A percentile compares a stretch with the other conserved stretches of the same genome.
Conservation (phyloP, 495 filamentous ascomycete genomes). For the Xylaria scruposa region DNA sequence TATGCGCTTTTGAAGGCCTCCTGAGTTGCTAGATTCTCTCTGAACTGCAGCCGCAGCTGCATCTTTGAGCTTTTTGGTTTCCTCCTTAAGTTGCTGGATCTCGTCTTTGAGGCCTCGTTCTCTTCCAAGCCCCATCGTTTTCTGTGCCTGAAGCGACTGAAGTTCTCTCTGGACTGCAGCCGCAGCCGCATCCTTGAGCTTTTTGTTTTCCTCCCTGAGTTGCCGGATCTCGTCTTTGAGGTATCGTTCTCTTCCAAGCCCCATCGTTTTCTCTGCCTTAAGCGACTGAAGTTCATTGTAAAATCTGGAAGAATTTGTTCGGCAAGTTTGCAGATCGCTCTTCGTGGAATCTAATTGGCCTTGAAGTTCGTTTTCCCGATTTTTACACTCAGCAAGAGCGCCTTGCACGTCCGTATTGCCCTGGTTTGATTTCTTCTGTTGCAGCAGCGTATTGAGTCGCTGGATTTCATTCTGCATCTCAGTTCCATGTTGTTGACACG, state of each 20-base stretch:
- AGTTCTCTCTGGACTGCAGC: too few species aligned
- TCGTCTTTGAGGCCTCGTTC: constrained; percentile 14
- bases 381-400: background rate
- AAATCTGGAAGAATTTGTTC: background rate
- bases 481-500: background rate
- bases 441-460: background rate
- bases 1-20: background rate
- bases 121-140: background rate
- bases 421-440: constrained; percentile 1
- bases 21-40: too few species aligned
- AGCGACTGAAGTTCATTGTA: background rate
- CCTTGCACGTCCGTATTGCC: background rate
- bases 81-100: background rate
- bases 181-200: background rate
- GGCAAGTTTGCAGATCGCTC: background rate
- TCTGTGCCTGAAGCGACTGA: background rate
- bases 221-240: background rate
- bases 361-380: background rate
- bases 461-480: background rate
- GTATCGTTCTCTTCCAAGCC: background rate
- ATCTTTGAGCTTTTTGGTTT: background rate
- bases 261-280: background rate
- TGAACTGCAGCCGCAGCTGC: background rate
- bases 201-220: background rate
- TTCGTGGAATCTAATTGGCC: background rate